Evolutionary conservation across 768 basidiomycete genomes (phyloP).

Genomic region (Tylopilus intermedius): DNA sequence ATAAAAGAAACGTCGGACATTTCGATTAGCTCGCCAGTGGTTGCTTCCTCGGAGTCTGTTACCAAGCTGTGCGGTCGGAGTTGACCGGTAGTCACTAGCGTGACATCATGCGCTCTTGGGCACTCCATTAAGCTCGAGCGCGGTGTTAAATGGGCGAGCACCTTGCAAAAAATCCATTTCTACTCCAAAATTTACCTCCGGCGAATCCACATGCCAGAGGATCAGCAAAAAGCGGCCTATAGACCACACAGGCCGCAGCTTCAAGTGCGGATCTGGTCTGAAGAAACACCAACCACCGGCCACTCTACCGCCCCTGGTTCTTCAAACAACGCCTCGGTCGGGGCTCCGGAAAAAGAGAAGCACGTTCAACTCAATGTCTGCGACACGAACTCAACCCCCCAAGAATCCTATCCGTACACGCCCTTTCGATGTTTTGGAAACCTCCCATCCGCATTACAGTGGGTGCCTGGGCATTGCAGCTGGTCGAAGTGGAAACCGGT

Average conservation of each 20-base stretch:
- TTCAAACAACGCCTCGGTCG: background rate
- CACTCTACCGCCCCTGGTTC: background rate
- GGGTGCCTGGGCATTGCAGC: slow-evolving; percentile 57
- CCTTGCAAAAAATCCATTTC: background rate
- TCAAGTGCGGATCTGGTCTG: slow-evolving; percentile 6
- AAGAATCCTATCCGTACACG: background rate
- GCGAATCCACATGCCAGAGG: slow-evolving; percentile 7
- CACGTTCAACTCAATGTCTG: background rate
- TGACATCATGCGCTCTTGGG: too few species aligned
- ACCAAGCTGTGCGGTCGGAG: background rate
- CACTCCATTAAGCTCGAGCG: too few species aligned
- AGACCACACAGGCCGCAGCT: slow-evolving; percentile 1
- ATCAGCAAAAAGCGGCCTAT: background rate
- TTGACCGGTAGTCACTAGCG: background rate
- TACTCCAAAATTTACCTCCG: too few species aligned
- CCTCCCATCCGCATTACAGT: slow-evolving; percentile 36
- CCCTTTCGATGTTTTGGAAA: background rate
- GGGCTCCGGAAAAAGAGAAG: slow-evolving; percentile 1
- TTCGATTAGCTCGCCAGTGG: too few species aligned
- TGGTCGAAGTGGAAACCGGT: slow-evolving; percentile 60
- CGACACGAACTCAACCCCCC: background rate
- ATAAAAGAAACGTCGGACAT: background rate
- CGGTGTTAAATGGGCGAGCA: background rate
- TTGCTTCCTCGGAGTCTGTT: too few species aligned
- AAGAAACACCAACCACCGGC: background rate